Conservation (phyloP, 2,329 filamentous ascomycete genomes). For the Fusarium goolgardi region DNA sequence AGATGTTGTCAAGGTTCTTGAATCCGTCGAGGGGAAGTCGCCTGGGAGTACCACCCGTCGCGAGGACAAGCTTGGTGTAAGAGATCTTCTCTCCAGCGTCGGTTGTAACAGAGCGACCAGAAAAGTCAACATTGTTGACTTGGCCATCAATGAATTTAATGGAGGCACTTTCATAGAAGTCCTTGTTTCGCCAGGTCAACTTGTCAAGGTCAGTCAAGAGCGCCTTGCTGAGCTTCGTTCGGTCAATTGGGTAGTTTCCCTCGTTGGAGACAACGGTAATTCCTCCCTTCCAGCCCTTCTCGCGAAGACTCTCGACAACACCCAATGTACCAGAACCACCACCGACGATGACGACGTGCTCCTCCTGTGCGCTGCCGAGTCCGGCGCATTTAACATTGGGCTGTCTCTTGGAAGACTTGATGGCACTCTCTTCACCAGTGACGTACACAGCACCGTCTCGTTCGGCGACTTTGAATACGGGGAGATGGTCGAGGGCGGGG, state of each 20-base stretch:
- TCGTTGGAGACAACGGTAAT: conserved; percentile 89
- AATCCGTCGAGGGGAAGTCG: conserved; percentile 85
- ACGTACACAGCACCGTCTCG: conserved; percentile 88
- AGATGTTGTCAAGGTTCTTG: conserved; percentile 87
- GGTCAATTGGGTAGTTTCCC: conserved; percentile 87
- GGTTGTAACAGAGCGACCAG: conserved; percentile 77
- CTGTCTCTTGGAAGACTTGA: conserved; percentile 80
- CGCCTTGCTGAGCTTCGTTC: conserved; percentile 95
- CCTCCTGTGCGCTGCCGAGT: conserved; percentile 58
- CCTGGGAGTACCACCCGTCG: conserved; percentile 84
- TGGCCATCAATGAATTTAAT: conserved; percentile 70
- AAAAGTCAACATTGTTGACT: conserved; percentile 82
- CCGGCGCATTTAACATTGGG: conserved; percentile 78
- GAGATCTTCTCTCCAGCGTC: conserved; percentile 75
- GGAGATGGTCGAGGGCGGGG: conserved; percentile 86
- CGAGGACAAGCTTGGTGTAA: conserved; percentile 91
- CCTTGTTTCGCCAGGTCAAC: conserved; percentile 78
- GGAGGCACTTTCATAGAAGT: conserved; percentile 76
- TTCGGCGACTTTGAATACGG: conserved; percentile 83
- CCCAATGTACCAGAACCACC: conserved; percentile 88
- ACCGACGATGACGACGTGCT: conserved; percentile 86
- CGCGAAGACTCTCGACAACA: conserved; percentile 82
- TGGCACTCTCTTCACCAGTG: conserved; percentile 78
- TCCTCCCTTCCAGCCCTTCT: conserved; percentile 80
- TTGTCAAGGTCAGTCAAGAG: conserved; percentile 84